phyloP scores from a whole-genome alignment of 2,329 filamentous ascomycete species.

The Ceratocystis harringtonii region DNA sequence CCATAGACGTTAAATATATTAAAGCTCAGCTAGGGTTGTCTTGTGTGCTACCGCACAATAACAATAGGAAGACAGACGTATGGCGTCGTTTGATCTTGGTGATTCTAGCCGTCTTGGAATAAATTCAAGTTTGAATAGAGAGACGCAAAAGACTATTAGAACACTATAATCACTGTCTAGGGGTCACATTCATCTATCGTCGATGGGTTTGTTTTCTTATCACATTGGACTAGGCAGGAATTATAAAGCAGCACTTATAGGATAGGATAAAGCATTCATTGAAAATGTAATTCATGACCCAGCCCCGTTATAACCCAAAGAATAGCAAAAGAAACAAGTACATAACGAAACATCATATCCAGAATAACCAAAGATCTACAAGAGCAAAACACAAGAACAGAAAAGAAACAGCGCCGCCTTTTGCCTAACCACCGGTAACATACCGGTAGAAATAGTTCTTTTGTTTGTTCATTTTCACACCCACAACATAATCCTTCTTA shows the following conservation, averaged over 20 bases:
- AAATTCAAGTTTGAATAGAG: too few relatives aligned
- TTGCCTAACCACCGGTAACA: constrained; percentile 28
- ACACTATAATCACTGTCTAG: too few relatives aligned
- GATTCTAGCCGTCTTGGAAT: too few relatives aligned
- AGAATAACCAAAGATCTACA: background rate
- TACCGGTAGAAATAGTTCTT: constrained; percentile 42
- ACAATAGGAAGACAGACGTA: too few relatives aligned
- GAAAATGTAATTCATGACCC: background rate
- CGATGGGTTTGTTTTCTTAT: too few relatives aligned
- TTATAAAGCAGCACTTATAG: background rate
- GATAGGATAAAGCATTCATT: constrained; percentile 7
- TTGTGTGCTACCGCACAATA: too few relatives aligned
- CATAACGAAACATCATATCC: background rate
- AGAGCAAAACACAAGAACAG: background rate
- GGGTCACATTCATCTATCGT: too few relatives aligned
- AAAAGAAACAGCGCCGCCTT: background rate
- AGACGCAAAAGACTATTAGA: too few relatives aligned
- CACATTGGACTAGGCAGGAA: too few relatives aligned
- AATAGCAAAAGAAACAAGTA: background rate
- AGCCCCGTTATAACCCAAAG: background rate
- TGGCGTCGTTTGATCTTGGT: too few relatives aligned
- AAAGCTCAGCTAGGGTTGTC: background rate
- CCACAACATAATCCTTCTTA: constrained; percentile 16
- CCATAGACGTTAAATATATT: too few relatives aligned
- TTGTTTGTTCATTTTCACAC: constrained; percentile 35